Percentiles rank a stretch among this genome's conserved stretches.
phyloP scores from a whole-genome alignment of 2,329 filamentous ascomycete genomes.

The Colletotrichum musicola region DNA sequence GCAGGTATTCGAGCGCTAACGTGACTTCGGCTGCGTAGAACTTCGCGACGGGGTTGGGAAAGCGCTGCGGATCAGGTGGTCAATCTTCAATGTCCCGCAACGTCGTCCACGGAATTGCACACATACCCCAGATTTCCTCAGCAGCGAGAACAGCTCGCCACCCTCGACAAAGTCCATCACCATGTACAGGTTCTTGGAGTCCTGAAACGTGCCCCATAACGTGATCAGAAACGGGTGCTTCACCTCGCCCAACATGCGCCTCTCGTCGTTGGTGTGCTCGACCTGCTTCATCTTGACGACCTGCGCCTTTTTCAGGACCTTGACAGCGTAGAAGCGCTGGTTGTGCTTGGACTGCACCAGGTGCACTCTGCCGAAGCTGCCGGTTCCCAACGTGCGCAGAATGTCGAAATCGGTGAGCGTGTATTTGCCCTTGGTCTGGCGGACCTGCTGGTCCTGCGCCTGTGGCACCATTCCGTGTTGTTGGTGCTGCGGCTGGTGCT shows the following conservation, averaged over 20 bases:
- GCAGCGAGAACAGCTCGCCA: slow-evolving; percentile 93
- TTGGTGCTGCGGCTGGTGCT: slow-evolving; percentile 45
- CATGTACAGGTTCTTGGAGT: slow-evolving; percentile 97
- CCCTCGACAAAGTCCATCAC: slow-evolving; percentile 99
- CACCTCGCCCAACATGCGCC: slow-evolving; percentile 94
- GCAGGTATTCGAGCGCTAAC: slow-evolving; percentile 93
- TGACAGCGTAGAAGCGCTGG: slow-evolving; percentile 97
- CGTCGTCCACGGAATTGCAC: background rate
- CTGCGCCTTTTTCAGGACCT: slow-evolving; percentile 98
- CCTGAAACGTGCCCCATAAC: slow-evolving; percentile 98
- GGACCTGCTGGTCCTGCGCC: slow-evolving; percentile 50
- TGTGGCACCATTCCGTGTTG: slow-evolving; percentile 49
- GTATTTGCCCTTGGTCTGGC: slow-evolving; percentile 97
- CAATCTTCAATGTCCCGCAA: background rate
- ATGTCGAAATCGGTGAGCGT: slow-evolving; percentile 91
- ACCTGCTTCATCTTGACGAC: slow-evolving; percentile 99
- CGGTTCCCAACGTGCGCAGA: slow-evolving; percentile 91
- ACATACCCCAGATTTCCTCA: slow-evolving; percentile 90
- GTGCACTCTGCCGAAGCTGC: slow-evolving; percentile 96
- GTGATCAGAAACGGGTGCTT: slow-evolving; percentile 99
- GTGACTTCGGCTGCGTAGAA: slow-evolving; percentile 99
- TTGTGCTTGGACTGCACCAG: slow-evolving; percentile 98
- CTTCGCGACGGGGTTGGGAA: slow-evolving; percentile 98
- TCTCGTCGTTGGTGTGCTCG: slow-evolving; percentile 98
- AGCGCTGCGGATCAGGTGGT: slow-evolving; percentile 74